These are phyloP conservation scores for Leersia perrieri DNA, from an alignment of 176 grass and related monocot species.

Conservation along the genomic window DNA sequence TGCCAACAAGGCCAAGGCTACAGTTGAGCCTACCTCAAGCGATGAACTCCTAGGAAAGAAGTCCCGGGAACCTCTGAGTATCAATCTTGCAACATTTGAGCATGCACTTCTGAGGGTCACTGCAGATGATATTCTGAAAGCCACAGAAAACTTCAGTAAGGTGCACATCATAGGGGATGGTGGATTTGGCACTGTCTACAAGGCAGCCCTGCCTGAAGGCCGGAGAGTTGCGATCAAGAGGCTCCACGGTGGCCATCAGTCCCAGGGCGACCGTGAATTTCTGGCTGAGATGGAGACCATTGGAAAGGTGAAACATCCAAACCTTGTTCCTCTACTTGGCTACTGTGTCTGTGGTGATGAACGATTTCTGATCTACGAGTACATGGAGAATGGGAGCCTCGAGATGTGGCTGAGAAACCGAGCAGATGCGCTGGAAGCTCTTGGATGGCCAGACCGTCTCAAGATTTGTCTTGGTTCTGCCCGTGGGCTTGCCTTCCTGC, in stretches of 20 bases:
- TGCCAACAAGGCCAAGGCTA: conserved; percentile 51
- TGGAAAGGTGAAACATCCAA: conserved; percentile 92
- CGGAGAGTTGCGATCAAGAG: conserved; percentile 77
- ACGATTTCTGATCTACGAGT: conserved; percentile 91
- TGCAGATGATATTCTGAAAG: conserved; percentile 77
- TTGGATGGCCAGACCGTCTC: conserved; percentile 81
- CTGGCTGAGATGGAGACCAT: conserved; percentile 97
- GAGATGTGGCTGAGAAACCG: conserved; percentile 84
- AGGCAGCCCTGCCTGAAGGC: conserved; percentile 66
- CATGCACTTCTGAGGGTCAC: conserved; percentile 81
- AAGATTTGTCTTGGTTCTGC: conserved; percentile 90
- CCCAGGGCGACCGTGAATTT: conserved; percentile 81
- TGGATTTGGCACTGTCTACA: conserved; percentile 93
- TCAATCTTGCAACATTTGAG: conserved; percentile 94
- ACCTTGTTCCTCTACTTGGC: conserved; percentile 88
- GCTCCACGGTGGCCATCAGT: conserved; percentile 86
- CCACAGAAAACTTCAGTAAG: conserved; percentile 93
- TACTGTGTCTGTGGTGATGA: conserved; percentile 95
- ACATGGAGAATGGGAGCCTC: conserved; percentile 95
- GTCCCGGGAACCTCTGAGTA: conserved; percentile 80
- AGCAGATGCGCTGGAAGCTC: conserved; percentile 75
- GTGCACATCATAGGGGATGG: conserved; percentile 87
- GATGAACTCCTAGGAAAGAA: conserved; percentile 88
- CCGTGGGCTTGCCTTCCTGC: conserved; percentile 78
- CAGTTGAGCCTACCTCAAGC: conserved; percentile 66